Evolutionary conservation across 2,329 filamentous ascomycete genomes (phyloP).

Genomic region (Albifimbria verrucaria): DNA sequence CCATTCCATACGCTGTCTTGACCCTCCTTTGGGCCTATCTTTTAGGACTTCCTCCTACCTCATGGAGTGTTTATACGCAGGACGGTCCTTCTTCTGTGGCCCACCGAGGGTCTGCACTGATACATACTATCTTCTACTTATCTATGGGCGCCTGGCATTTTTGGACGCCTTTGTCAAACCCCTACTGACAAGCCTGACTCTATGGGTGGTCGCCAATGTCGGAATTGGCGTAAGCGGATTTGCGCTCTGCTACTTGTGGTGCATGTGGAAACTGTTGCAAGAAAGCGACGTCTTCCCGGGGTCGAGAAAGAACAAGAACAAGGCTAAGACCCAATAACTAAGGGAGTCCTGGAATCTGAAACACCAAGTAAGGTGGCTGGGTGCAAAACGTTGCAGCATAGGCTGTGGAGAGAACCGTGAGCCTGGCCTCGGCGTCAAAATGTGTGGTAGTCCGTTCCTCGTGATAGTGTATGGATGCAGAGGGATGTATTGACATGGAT

Average conservation of each 20-base stretch:
- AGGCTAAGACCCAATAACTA: constrained; percentile 23
- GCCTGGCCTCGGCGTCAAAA: not conserved
- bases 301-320: constrained; percentile 33
- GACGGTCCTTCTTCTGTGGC: constrained; percentile 30
- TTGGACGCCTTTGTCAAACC: constrained; percentile 65
- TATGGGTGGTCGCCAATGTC: constrained; percentile 93
- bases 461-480: not conserved
- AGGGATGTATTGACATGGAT: too few relatives aligned
- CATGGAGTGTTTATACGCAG: constrained; percentile 64
- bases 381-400: not conserved
- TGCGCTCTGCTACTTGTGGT: constrained; percentile 87
- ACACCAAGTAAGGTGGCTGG: not conserved
- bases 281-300: constrained; percentile 54
- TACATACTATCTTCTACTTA: constrained; percentile 75
- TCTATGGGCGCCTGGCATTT: constrained; percentile 80
- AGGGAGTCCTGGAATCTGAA: not conserved
- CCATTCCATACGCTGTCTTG: constrained; percentile 80
- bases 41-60: constrained; percentile 78
- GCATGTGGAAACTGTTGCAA: constrained; percentile 63
- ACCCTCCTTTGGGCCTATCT: constrained; percentile 89
- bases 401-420: not conserved
- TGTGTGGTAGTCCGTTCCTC: not conserved
- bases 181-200: constrained; percentile 79
- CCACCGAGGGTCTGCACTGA: constrained; percentile 56
- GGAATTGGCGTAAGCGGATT: constrained; percentile 84